Evolutionary conservation across 352 stramenopile genomes (phyloP).

Genomic region (Pythium guiyangense): DNA sequence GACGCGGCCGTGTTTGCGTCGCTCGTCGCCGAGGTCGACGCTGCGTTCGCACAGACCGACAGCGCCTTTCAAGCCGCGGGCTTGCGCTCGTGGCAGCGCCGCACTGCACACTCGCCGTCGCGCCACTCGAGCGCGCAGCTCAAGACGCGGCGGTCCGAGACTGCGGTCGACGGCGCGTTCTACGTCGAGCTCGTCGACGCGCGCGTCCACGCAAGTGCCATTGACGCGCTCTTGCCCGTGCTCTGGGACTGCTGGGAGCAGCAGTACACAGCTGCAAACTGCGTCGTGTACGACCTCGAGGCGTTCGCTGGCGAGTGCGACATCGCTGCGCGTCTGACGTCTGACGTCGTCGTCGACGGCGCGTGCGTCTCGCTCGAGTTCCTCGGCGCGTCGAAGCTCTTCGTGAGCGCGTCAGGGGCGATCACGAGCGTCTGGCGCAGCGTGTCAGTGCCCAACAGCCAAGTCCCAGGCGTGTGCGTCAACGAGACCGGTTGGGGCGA

Average conservation of each 20-base stretch:
- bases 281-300: conserved; percentile 1
- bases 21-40: neutral
- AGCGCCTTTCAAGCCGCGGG: conserved; percentile 37
- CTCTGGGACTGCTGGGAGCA: conserved; percentile 9
- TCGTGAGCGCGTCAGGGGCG: no score
- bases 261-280: neutral
- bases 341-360: neutral
- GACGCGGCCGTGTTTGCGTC: conserved; percentile 3
- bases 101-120: no score
- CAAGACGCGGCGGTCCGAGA: neutral
- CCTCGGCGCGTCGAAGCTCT: neutral
- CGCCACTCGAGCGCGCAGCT: neutral
- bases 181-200: conserved; percentile 5
- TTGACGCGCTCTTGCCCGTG: neutral
- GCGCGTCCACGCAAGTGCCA: neutral
- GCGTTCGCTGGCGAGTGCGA: neutral
- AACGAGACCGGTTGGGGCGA: conserved; percentile 4
- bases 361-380: neutral
- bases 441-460: no score
- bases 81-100: no score
- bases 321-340: neutral
- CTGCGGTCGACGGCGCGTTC: neutral
- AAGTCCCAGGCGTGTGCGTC: no score
- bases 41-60: neutral
- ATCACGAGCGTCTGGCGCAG: no score